Percentiles rank a stretch among this genome's conserved stretches.
Evolutionary conservation across 768 basidiomycete species (phyloP).

Genomic region (Mycena latifolia): DNA sequence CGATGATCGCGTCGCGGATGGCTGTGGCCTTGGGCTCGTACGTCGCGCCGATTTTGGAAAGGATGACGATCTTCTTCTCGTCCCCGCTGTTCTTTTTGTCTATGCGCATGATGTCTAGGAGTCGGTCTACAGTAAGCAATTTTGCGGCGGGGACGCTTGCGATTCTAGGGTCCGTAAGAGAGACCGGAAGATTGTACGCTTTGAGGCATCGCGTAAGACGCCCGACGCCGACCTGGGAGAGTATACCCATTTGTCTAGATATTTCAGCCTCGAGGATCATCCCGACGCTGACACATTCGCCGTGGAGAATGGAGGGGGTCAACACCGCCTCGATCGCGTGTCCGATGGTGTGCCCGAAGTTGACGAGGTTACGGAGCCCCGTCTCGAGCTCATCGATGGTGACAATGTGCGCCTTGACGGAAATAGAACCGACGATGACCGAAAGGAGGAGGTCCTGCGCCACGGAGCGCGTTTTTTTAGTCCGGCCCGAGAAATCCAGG

Average conservation of each 20-base stretch:
- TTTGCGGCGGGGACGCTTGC: constrained; percentile 76
- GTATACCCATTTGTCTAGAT: constrained; percentile 86
- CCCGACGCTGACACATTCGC: constrained; percentile 95
- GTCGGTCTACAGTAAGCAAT: constrained; percentile 79
- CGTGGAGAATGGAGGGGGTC: constrained; percentile 94
- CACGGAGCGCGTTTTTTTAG: constrained; percentile 72
- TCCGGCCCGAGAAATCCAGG: constrained; percentile 65
- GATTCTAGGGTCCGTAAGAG: constrained; percentile 84
- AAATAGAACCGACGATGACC: constrained; percentile 93
- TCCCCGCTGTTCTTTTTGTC: constrained; percentile 98
- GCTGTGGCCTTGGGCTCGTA: constrained; percentile 92
- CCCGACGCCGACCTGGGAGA: constrained; percentile 93
- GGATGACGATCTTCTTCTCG: constrained; percentile 94
- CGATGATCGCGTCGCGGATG: constrained; percentile 85
- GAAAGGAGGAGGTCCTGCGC: constrained; percentile 90
- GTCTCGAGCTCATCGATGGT: constrained; percentile 97
- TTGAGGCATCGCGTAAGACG: constrained; percentile 89
- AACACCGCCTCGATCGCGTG: constrained; percentile 98
- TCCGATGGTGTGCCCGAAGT: constrained; percentile 98
- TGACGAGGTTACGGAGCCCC: constrained; percentile 97
- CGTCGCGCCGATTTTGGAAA: constrained; percentile 92
- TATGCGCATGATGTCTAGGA: constrained; percentile 94
- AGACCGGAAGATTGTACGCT: constrained; percentile 91
- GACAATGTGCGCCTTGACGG: constrained; percentile 97
- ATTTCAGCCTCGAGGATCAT: constrained; percentile 98